Conservation (phyloP, 2,329 filamentous ascomycete genomes). For the Phoma herbarum region DNA sequence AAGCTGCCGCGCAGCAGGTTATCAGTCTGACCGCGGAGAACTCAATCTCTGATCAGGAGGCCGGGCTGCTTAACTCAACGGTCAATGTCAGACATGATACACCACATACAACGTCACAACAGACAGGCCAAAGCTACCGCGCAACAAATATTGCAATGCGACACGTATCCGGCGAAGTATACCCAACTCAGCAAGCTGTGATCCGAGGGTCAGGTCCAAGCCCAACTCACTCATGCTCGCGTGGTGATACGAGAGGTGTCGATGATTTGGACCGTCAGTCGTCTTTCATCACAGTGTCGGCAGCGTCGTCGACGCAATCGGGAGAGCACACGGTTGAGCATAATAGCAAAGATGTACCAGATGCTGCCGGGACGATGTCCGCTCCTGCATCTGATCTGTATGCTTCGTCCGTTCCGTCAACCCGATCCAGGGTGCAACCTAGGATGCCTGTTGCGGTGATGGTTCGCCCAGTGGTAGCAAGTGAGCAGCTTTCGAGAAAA, state of each 20-base stretch:
- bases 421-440: not conserved
- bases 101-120: not conserved
- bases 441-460: conserved; percentile 7
- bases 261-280: not conserved
- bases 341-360: not conserved
- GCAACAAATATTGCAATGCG: not conserved
- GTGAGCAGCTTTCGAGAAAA: no score
- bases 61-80: not conserved
- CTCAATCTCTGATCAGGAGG: not conserved
- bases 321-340: not conserved
- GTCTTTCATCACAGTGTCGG: not conserved
- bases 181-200: not conserved
- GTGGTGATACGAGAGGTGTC: not conserved
- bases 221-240: not conserved
- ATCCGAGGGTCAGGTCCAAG: no score
- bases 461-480: not conserved
- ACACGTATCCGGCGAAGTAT: not conserved
- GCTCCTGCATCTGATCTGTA: not conserved
- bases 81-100: not conserved
- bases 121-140: not conserved
- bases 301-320: not conserved
- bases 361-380: not conserved
- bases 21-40: not conserved
- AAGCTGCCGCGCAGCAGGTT: not conserved
- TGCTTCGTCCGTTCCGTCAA: not conserved